These are phyloP conservation scores for Neonectria sp. DNA, from an alignment of 2,329 filamentous ascomycete species.

Conservation along the genomic window DNA sequence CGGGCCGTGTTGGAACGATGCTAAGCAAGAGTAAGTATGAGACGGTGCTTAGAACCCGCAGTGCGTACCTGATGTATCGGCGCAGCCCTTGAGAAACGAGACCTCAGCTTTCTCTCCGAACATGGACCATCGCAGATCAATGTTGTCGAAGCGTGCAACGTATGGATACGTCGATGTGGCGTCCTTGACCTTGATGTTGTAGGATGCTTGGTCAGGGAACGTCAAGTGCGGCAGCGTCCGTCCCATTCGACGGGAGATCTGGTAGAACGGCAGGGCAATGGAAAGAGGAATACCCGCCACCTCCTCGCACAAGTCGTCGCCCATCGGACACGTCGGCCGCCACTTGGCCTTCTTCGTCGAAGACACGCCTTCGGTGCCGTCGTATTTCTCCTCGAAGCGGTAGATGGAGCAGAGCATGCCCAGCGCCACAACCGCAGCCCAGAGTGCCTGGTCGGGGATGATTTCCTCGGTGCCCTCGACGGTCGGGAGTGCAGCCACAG, in stretches of 20 bases:
- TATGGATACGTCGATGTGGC: conserved; percentile 65
- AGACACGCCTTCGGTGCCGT: conserved; percentile 66
- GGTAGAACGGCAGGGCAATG: conserved; percentile 65
- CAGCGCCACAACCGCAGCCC: conserved; percentile 66
- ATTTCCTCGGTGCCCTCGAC: conserved; percentile 64
- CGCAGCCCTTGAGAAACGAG: conserved; percentile 66
- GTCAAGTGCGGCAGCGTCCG: conserved; percentile 67
- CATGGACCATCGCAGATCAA: conserved; percentile 68
- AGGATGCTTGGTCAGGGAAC: conserved; percentile 68
- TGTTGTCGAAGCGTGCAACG: conserved; percentile 67
- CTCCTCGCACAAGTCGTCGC: conserved; percentile 67
- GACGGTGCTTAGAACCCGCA: too few relatives aligned
- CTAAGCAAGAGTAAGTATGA: conserved; percentile 15
- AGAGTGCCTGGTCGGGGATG: conserved; percentile 67
- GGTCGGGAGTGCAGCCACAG: conserved; percentile 63
- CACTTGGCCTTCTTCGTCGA: conserved; percentile 49
- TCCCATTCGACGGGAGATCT: conserved; percentile 66
- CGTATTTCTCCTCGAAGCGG: conserved; percentile 66
- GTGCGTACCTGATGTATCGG: conserved; percentile 56
- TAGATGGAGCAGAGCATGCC: conserved; percentile 70
- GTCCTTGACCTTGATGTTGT: conserved; percentile 66
- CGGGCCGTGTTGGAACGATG: conserved; percentile 66
- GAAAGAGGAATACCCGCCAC: conserved; percentile 63
- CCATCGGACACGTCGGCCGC: conserved; percentile 59
- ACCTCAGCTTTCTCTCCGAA: conserved; percentile 67